phyloP scores from a whole-genome alignment of 345 rosid species.

The Anacardium occidentale region DNA sequence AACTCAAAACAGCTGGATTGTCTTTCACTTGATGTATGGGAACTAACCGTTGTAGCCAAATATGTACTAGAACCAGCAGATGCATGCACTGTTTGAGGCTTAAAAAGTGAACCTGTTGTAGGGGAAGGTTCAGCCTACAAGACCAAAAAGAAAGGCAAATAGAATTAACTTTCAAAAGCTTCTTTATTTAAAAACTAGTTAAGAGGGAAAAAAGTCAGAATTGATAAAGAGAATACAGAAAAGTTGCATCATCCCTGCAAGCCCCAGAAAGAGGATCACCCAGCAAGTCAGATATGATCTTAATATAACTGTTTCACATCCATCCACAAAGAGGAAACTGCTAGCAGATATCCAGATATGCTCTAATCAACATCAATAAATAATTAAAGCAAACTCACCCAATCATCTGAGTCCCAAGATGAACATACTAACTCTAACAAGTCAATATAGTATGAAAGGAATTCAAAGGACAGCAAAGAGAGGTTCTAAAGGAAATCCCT shows the following conservation, averaged over 20 bases:
- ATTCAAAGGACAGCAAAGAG: slow-evolving; percentile 5
- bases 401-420: slow-evolving; percentile 21
- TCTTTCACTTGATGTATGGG: slow-evolving; percentile 46
- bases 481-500: slow-evolving; percentile 18
- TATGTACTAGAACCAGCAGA: slow-evolving; percentile 37
- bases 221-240: slow-evolving; percentile 21
- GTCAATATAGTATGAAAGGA: slow-evolving; percentile 10
- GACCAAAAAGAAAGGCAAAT: slow-evolving; percentile 20
- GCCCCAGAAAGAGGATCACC: neutral
- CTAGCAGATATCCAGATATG: slow-evolving; percentile 13
- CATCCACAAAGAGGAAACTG: neutral
- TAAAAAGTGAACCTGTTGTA: slow-evolving; percentile 79
- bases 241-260: slow-evolving; percentile 6
- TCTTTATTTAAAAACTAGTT: neutral
- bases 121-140: slow-evolving; percentile 95
- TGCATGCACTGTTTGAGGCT: slow-evolving; percentile 52
- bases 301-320: slow-evolving; percentile 10
- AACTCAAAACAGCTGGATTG: slow-evolving; percentile 66
- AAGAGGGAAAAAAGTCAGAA: neutral
- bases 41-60: slow-evolving; percentile 38
- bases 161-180: neutral
- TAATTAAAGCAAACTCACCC: slow-evolving; percentile 15
- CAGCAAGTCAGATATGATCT: slow-evolving; percentile 13
- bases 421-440: slow-evolving; percentile 16
- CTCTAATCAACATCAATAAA: slow-evolving; percentile 18